Conservation (phyloP, 2,329 filamentous ascomycete species). For the Aspergillus ruber region DNA sequence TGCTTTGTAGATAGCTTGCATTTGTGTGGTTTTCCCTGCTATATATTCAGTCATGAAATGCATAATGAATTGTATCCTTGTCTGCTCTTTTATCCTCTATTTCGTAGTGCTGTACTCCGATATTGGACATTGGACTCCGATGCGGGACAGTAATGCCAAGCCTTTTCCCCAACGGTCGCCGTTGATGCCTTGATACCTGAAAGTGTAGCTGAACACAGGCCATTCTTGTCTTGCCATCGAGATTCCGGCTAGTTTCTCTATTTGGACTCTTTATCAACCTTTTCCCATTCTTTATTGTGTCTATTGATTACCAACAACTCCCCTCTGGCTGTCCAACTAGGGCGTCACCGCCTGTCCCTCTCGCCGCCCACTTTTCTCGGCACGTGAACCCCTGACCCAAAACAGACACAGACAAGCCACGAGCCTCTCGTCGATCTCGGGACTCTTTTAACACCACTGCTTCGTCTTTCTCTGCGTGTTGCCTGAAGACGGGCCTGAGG, state of each 20-base stretch:
- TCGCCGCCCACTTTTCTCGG: slow-evolving; percentile 7
- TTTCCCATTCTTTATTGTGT: neutral
- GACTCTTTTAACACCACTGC: neutral
- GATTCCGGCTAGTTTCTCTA: no score
- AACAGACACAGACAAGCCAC: slow-evolving; percentile 7
- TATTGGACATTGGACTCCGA: neutral
- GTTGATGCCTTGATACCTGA: no score
- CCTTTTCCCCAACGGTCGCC: no score
- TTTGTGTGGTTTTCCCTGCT: slow-evolving; percentile 11
- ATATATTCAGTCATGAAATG: slow-evolving; percentile 1
- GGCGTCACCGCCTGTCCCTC: slow-evolving; percentile 3
- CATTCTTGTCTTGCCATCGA: no score
- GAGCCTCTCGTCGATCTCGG: neutral
- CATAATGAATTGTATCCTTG: neutral
- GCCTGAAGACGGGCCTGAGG: neutral
- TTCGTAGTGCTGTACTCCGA: neutral
- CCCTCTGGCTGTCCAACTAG: neutral
- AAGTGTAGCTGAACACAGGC: no score
- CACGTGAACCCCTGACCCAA: slow-evolving; percentile 25
- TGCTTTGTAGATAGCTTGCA: slow-evolving; percentile 13
- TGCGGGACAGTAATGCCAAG: no score
- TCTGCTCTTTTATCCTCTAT: neutral
- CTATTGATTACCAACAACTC: neutral
- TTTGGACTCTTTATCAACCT: no score
- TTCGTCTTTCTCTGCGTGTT: no score